Conservation (phyloP, 306 rosid species). For the Glycine soja region DNA sequence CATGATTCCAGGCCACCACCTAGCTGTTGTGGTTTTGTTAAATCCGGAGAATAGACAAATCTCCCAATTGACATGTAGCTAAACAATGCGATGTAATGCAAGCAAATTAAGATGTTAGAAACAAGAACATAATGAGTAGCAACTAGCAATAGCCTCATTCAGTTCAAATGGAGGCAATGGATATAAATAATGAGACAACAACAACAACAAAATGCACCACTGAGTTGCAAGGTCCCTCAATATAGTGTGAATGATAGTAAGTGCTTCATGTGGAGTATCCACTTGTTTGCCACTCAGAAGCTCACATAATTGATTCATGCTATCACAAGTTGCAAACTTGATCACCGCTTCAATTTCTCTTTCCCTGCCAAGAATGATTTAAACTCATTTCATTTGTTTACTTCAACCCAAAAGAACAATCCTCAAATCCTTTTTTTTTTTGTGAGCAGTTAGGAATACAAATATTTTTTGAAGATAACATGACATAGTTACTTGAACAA, state of each 20-base stretch:
- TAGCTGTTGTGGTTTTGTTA: conserved; percentile 54
- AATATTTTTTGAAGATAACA: background rate
- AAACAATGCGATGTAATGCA: conserved; percentile 12
- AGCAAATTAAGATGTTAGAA: background rate
- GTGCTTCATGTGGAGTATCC: conserved; percentile 56
- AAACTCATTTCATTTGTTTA: background rate
- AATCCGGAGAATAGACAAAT: conserved; percentile 56
- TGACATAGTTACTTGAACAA: background rate
- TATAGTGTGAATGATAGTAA: conserved; percentile 55
- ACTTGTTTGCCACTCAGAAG: conserved; percentile 57
- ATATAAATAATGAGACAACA: conserved; percentile 14
- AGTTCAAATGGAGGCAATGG: conserved; percentile 4
- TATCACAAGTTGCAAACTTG: conserved; percentile 51
- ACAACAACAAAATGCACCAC: conserved; percentile 44
- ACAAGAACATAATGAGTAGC: background rate
- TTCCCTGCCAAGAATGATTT: conserved; percentile 45
- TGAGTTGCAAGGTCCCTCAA: conserved; percentile 56
- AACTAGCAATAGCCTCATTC: background rate
- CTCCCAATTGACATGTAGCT: conserved; percentile 56
- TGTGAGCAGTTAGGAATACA: background rate
- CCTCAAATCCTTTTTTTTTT: background rate
- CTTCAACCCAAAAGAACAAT: too few relatives aligned
- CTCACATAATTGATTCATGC: conserved; percentile 54
- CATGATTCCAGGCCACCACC: conserved; percentile 63
- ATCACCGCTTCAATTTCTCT: conserved; percentile 50